Base-by-base conservation (phyloP, 176 grass and related monocot species). In the Paspalum notatum region DNA sequence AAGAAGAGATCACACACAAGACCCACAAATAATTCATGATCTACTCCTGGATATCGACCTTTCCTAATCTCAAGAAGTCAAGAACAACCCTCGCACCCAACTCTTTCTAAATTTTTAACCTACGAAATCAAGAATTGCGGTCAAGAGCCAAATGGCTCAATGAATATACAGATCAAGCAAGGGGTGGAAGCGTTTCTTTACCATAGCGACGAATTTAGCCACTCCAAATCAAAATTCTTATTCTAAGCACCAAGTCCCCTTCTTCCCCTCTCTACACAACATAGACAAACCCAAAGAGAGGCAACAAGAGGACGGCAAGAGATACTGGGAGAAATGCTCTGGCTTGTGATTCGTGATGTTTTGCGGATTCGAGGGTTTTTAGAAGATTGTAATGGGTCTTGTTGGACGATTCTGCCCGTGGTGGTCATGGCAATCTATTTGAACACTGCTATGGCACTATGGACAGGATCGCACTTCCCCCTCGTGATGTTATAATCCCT, bases 221-320 rank as follows among this genome's bases (percentile, higher is more conserved):
- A 0, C 78, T 70, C 66, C 51, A 32, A 32, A 32, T 8, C 6
- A 10, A 65, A 55, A 32, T 32, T 75, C 26, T 7, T 44, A 26
- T 67, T 74, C 66, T 71, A 66, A 70, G 32, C 21, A 55, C 32
- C 38, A 42, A 16, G 4, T 42, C 9, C 4, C 7, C n/a, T 54
- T 17, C 32, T 8, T 22, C 45, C 69, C 14, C 62, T 75, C 53
- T 8, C 13, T 32, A 32, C 47, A 38, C 38, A 43, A 10, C 45
- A 51, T 46, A 18, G 62, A 25, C 62, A 65, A 65, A 65, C 62
- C 62, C 17, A 41, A 25, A 60, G 55, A 71, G 45, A 10, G 7
- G 27, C n/a, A 52, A 76, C 38, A 74, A 42, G 74, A 73, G 66
- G 78, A 64, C 66, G n/a, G 42, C 57, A 77, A 55, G n/a, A 47